Evolutionary conservation across 352 stramenopile genomes (phyloP).

Genomic region (Phytophthora cryptogea): DNA sequence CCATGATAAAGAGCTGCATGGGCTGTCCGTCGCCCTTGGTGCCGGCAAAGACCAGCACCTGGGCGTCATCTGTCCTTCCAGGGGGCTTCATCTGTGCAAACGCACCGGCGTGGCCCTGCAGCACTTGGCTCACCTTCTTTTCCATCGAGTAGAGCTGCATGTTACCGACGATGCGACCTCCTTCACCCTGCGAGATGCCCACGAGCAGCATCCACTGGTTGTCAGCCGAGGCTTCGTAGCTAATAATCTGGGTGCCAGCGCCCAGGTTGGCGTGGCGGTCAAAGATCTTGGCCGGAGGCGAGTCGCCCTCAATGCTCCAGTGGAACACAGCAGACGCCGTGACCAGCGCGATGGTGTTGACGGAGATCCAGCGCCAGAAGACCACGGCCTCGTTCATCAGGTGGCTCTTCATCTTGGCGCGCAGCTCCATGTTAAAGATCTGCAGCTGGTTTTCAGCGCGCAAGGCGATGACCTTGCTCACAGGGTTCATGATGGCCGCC

Average conservation of each 20-base stretch:
- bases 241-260: slow-evolving; percentile 98
- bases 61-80: slow-evolving; percentile 91
- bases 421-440: slow-evolving; percentile 99
- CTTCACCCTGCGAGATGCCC: slow-evolving; percentile 95
- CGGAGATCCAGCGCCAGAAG: slow-evolving; percentile 99
- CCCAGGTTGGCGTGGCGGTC: slow-evolving; percentile 96
- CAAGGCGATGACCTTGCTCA: slow-evolving; percentile 89
- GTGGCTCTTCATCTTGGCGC: slow-evolving; percentile 98
- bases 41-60: slow-evolving; percentile 88
- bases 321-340: slow-evolving; percentile 97
- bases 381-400: slow-evolving; percentile 93
- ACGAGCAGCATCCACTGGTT: slow-evolving; percentile 99
- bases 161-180: slow-evolving; percentile 94
- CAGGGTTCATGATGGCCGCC: slow-evolving; percentile 99
- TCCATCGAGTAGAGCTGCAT: slow-evolving; percentile 99
- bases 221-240: slow-evolving; percentile 98
- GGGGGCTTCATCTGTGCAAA: slow-evolving; percentile 97
- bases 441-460: slow-evolving; percentile 95
- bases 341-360: slow-evolving; percentile 97
- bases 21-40: slow-evolving; percentile 78
- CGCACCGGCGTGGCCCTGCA: slow-evolving; percentile 96
- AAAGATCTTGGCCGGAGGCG: slow-evolving; percentile 96
- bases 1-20: slow-evolving; percentile 97
- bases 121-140: slow-evolving; percentile 98
- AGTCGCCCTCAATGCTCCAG: slow-evolving; percentile 95